Base-by-base conservation (phyloP, 768 basidiomycete species). In the Russula virescens region DNA sequence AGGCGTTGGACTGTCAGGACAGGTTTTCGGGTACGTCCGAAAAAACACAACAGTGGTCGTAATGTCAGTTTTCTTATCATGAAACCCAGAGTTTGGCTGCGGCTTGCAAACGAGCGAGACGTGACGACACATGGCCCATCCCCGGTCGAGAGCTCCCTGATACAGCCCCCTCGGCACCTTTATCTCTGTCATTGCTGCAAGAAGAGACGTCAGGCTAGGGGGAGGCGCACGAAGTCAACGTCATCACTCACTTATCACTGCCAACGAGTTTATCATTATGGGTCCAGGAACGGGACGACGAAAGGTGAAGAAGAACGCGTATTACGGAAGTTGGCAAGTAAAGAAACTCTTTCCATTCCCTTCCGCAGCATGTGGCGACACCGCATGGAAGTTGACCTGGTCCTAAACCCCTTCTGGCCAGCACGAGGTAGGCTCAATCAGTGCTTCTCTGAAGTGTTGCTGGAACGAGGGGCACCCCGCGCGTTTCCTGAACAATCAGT, bases 241-340 rank as follows among this genome's bases (percentile, higher is more conserved):
- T 60, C 59, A 60, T 60, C 26, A 45, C 2, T 35, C n/a, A 35
- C 59, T 53, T 60, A 60, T 60, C 59, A 45, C 43, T 46, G 3
- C 28, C 5, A 26, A 23, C 31, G 50, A 31, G 51, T 46, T 25
- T 43, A 53, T 60, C 59, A 25, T 38, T 34, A 60, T 38, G 16
- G 43, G 34, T 35, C n/a, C 59, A 60, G 59, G 59, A 53, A 60
- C 50, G 19, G 34, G 5, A 60, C 3, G 21, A 21, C n/a, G 26
- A 40, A 31, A 8, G 31, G 31, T 50, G 38, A 23, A 13, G 43
- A n/a, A 35, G 51, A 18, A 46, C 18, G 42, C 21, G 18, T 1
- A 28, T 60, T 34, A 60, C 59, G 59, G 34, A 60, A 60, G 16
- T 8, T 6, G 52, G 42, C 23, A 60, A 35, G 50, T 43, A 51